phyloP scores from a whole-genome alignment of 2,329 filamentous ascomycete genomes.

The Aspergillus felis region DNA sequence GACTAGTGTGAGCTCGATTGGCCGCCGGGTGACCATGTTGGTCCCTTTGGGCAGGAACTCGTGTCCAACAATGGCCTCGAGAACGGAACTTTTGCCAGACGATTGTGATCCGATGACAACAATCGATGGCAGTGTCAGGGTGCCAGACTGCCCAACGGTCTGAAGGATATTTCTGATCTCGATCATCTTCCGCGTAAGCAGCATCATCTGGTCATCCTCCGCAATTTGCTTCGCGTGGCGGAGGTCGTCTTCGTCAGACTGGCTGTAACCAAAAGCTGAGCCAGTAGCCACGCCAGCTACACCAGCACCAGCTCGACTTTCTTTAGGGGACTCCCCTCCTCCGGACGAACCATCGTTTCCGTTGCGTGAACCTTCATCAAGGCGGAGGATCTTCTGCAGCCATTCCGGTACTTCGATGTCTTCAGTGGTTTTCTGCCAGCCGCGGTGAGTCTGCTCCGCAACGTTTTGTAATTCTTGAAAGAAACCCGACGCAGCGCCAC shows the following conservation, averaged over 20 bases:
- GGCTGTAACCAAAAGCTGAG: conserved; percentile 73
- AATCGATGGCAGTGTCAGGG: conserved; percentile 86
- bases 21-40: conserved; percentile 95
- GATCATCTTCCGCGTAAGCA: conserved; percentile 99
- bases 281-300: conserved; percentile 68
- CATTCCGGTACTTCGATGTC: conserved; percentile 69
- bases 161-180: conserved; percentile 92
- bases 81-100: conserved; percentile 93
- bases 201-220: conserved; percentile 98
- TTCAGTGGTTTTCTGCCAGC: conserved; percentile 81
- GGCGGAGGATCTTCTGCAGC: conserved; percentile 68
- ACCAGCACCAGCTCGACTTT: conserved; percentile 50
- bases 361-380: conserved; percentile 58
- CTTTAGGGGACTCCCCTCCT: conserved; percentile 49
- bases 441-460: conserved; percentile 71
- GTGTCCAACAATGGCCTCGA: conserved; percentile 95
- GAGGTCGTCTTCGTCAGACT: conserved; percentile 58
- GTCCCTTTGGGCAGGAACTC: conserved; percentile 97
- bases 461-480: conserved; percentile 71
- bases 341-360: conserved; percentile 42
- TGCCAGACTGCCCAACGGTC: conserved; percentile 84
- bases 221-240: conserved; percentile 63
- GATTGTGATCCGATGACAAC: conserved; percentile 99
- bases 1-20: conserved; percentile 92
- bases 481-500: conserved; percentile 63